Evolutionary conservation across 2,329 filamentous ascomycete species (phyloP).

Genomic region (Mycosphaerelloides madeirae): DNA sequence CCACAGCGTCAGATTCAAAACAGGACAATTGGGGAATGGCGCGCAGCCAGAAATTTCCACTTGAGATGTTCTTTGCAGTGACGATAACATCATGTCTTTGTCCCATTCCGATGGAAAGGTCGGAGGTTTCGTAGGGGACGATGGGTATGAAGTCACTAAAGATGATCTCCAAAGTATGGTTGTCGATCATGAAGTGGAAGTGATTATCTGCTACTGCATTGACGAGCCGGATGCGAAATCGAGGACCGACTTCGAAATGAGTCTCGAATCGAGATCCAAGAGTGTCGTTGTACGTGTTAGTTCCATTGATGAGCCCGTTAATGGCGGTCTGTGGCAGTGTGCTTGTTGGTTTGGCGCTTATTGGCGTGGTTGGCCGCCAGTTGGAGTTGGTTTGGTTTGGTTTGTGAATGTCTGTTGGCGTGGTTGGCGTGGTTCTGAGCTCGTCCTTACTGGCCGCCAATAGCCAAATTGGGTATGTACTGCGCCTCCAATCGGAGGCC

Average conservation of each 20-base stretch:
- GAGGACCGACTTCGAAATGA: constrained; percentile 31
- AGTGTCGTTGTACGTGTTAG: constrained; percentile 26
- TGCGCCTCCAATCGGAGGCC: too few relatives aligned
- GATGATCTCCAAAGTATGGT: constrained; percentile 36
- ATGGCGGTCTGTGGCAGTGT: too few relatives aligned
- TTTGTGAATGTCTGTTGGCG: too few relatives aligned
- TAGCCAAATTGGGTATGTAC: too few relatives aligned
- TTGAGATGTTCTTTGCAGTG: constrained; percentile 25
- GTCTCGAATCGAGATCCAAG: constrained; percentile 13
- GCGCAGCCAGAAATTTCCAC: constrained; percentile 29
- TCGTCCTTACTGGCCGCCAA: too few relatives aligned
- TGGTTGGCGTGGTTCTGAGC: too few relatives aligned
- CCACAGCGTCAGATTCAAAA: constrained; percentile 30
- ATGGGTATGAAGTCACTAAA: constrained; percentile 40
- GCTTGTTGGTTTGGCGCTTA: too few relatives aligned
- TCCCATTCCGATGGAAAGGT: not conserved
- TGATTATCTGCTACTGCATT: constrained; percentile 33
- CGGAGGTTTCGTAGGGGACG: constrained; percentile 16
- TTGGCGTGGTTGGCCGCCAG: too few relatives aligned
- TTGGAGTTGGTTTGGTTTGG: too few relatives aligned
- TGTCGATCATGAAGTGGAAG: constrained; percentile 33
- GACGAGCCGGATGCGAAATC: constrained; percentile 37
- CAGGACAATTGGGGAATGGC: constrained; percentile 39
- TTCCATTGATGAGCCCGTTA: constrained; percentile 40
- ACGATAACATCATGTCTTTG: constrained; percentile 35